These are phyloP conservation scores for Leccinum boreale DNA, from an alignment of 768 basidiomycete genomes.

Conservation along the genomic window DNA sequence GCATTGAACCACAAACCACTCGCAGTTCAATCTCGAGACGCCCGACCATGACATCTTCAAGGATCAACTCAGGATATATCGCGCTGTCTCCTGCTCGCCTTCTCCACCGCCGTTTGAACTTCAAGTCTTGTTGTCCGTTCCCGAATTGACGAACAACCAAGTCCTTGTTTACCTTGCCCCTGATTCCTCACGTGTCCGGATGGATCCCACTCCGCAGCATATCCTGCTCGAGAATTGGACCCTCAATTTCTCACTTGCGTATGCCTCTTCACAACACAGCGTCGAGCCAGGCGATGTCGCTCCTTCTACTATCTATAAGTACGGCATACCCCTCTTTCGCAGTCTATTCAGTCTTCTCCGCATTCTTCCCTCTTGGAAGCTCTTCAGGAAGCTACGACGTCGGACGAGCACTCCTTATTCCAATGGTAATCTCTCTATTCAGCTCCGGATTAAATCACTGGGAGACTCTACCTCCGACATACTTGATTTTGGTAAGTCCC, in stretches of 20 bases:
- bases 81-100: constrained; percentile 40
- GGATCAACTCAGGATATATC: constrained; percentile 57
- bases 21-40: constrained; percentile 79
- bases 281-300: constrained; percentile 47
- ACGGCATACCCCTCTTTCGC: constrained; percentile 78
- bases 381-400: constrained; percentile 57
- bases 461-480: constrained; percentile 29
- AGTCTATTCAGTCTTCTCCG: constrained; percentile 67
- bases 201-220: constrained; percentile 65
- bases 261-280: constrained; percentile 14
- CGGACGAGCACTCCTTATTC: constrained; percentile 35
- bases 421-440: constrained; percentile 46
- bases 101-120: constrained; percentile 52
- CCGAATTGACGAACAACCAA: constrained; percentile 65
- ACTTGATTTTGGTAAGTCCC: constrained; percentile 38
- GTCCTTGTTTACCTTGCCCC: constrained; percentile 66
- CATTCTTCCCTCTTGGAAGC: constrained; percentile 74
- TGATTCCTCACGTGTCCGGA: constrained; percentile 55
- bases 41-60: constrained; percentile 69
- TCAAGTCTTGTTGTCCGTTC: constrained; percentile 67
- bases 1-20: neutral
- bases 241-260: constrained; percentile 42
- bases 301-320: constrained; percentile 79
- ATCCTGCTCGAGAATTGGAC: constrained; percentile 75
- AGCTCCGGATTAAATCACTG: constrained; percentile 41